phyloP scores from a whole-genome alignment of 306 rosid genomes.

The Ceratonia siliqua region DNA sequence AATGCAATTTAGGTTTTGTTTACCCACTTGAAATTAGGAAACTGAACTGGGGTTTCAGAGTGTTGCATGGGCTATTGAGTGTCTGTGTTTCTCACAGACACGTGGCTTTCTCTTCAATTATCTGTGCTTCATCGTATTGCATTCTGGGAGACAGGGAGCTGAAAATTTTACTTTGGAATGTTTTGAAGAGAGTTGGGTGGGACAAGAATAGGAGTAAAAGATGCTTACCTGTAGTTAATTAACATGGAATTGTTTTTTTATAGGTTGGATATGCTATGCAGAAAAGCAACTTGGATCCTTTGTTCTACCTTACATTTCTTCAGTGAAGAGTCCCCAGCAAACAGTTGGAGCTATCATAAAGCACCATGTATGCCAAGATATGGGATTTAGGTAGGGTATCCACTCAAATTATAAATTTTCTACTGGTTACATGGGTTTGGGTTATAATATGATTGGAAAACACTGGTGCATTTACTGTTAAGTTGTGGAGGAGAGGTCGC shows the following conservation, averaged over 20 bases:
- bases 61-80: not conserved
- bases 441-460: not conserved
- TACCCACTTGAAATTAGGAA: conserved; percentile 10
- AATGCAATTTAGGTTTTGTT: not conserved
- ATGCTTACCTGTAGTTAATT: not conserved
- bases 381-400: conserved; percentile 71
- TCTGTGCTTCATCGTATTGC: not conserved
- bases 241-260: conserved; percentile 18
- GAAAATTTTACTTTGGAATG: conserved; percentile 21
- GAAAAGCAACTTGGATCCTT: conserved; percentile 92
- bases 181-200: not conserved
- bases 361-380: conserved; percentile 58
- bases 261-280: conserved; percentile 99
- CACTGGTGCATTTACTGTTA: not conserved
- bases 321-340: conserved; percentile 95
- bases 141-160: not conserved
- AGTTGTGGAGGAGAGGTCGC: not conserved
- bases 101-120: not conserved
- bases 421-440: not conserved
- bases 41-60: not conserved
- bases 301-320: conserved; percentile 80
- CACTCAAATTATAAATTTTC: conserved; percentile 11
- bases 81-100: not conserved
- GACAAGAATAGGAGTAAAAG: not conserved
- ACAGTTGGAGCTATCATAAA: conserved; percentile 79